A percentile compares a stretch with the other conserved stretches of the same genome.
phyloP scores from a whole-genome alignment of 345 rosid species.

The Clarkia xantiana region DNA sequence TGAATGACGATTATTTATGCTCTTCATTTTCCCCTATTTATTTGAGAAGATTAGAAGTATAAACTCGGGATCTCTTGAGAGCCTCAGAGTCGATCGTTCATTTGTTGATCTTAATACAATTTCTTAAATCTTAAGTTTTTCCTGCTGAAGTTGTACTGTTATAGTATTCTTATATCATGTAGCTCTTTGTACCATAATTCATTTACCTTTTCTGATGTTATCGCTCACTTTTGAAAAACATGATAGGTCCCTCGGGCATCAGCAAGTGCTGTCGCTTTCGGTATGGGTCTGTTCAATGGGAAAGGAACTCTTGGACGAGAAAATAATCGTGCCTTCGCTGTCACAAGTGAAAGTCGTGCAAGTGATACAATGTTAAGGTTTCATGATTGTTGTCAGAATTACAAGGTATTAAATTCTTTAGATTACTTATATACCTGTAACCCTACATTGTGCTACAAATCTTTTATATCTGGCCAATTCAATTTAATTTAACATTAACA shows the following conservation, averaged over 20 bases:
- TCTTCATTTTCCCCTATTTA: no score
- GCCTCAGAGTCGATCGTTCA: no score
- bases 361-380: slow-evolving; percentile 75
- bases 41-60: no score
- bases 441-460: no score
- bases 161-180: slow-evolving; percentile 5
- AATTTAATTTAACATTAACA: no score
- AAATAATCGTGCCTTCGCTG: slow-evolving; percentile 65
- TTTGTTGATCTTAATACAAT: no score
- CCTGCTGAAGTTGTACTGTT: neutral
- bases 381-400: slow-evolving; percentile 69
- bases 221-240: neutral
- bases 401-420: slow-evolving; percentile 37
- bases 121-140: neutral
- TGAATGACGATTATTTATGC: no score
- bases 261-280: slow-evolving; percentile 97
- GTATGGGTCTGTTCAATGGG: slow-evolving; percentile 78
- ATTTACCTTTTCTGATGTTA: neutral
- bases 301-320: slow-evolving; percentile 80
- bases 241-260: slow-evolving; percentile 81
- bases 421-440: no score
- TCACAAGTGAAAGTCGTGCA: slow-evolving; percentile 84
- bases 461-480: no score
- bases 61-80: no score
- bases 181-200: neutral